phyloP scores from a whole-genome alignment of 2,329 filamentous ascomycete species.

The Trichoderma atroviride region DNA sequence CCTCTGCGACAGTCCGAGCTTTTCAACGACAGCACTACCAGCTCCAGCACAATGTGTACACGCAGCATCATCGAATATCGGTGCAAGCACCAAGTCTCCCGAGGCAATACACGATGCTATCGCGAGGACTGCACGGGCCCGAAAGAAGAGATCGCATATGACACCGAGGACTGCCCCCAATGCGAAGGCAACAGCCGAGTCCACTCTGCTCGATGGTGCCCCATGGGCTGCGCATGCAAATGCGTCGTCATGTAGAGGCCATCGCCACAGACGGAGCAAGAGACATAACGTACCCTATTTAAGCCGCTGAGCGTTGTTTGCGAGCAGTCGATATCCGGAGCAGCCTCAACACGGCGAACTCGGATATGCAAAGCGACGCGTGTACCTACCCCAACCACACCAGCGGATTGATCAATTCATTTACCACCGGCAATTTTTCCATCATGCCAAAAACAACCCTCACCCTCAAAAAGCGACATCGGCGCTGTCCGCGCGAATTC shows the following conservation, averaged over 20 bases:
- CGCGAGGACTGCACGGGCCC: constrained; percentile 37
- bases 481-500: background rate
- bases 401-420: background rate
- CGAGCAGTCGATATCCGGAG: background rate
- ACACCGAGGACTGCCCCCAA: constrained; percentile 40
- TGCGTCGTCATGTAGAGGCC: constrained; percentile 33
- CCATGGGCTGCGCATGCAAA: constrained; percentile 37
- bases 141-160: constrained; percentile 37
- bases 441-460: background rate
- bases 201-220: constrained; percentile 43
- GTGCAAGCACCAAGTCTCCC: constrained; percentile 42
- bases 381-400: background rate
- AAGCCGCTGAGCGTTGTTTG: background rate
- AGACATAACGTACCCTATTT: background rate
- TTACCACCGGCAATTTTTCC: background rate
- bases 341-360: background rate
- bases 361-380: background rate
- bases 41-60: constrained; percentile 38
- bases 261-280: background rate
- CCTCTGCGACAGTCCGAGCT: constrained; percentile 6
- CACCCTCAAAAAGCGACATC: background rate
- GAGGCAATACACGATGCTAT: constrained; percentile 44
- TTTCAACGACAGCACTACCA: background rate
- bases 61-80: constrained; percentile 40
- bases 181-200: constrained; percentile 39